A percentile compares a stretch with the other conserved stretches of the same genome.
Conservation (phyloP, 2,329 filamentous ascomycete genomes). For the Polychaeton citri region DNA sequence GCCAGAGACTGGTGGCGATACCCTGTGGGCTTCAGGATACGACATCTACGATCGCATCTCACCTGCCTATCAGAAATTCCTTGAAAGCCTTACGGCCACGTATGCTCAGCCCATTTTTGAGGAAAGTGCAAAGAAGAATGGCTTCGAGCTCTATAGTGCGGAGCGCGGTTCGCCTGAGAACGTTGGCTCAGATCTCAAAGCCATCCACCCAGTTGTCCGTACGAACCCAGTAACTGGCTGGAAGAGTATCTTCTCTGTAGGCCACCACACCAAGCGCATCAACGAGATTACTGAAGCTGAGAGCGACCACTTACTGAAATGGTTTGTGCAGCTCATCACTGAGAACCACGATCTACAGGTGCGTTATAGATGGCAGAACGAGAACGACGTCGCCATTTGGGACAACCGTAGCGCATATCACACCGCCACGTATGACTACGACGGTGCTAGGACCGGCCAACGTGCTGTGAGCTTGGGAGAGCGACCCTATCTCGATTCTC, state of each 20-base stretch:
- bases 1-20: slow-evolving; percentile 42
- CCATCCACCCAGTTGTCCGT: slow-evolving; percentile 39
- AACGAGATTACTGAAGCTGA: slow-evolving; percentile 33
- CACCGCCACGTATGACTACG: slow-evolving; percentile 1
- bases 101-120: slow-evolving; percentile 23
- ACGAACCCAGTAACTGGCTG: slow-evolving; percentile 50
- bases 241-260: slow-evolving; percentile 48
- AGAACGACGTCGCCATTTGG: slow-evolving; percentile 49
- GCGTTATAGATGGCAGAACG: slow-evolving; percentile 49
- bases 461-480: slow-evolving; percentile 2
- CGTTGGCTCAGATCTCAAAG: slow-evolving; percentile 5
- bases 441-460: slow-evolving; percentile 1
- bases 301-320: slow-evolving; percentile 13
- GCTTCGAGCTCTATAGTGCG: neutral
- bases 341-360: slow-evolving; percentile 56
- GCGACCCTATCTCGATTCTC: slow-evolving; percentile 2
- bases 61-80: slow-evolving; percentile 41
- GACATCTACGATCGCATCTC: slow-evolving; percentile 54
- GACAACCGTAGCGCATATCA: slow-evolving; percentile 37
- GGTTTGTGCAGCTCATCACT: slow-evolving; percentile 23
- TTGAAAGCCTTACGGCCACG: slow-evolving; percentile 45
- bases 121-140: slow-evolving; percentile 8
- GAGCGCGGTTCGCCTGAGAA: slow-evolving; percentile 25
- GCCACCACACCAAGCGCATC: slow-evolving; percentile 41
- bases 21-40: slow-evolving; percentile 55